Base-by-base conservation (phyloP, 75 land plant species). In the Pinus albicaulis region DNA sequence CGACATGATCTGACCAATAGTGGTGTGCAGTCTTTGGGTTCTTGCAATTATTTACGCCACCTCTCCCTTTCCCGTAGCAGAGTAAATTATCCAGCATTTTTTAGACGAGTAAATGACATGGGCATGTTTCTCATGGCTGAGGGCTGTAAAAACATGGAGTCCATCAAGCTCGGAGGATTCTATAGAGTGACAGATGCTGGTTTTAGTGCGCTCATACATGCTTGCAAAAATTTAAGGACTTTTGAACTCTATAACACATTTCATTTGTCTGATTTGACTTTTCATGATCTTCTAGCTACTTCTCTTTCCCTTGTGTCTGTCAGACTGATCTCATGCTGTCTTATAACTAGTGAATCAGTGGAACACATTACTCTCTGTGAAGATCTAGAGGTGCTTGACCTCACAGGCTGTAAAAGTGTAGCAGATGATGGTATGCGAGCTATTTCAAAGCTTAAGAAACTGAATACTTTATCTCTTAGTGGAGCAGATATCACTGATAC, bases 121-220 rank as follows among this genome's bases (percentile, higher is more conserved):
- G 97, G 91, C 73, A 72, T 94, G n/a, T 76, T 94, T 70, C 59
- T 94, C 2, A 76, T 94, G 73, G 85, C 86, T 16, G 91, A 94
- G 58, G 75, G 79, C 15, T 92, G 88, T 55, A 66, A 79, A 60
- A 61, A 70, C 58, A 81, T 94, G 59, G 86, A 92, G 71, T 83
- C 88, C 25, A 70, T 94, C 17, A 87, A 74, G 77, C 89, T 94
- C 62, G 90, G 91, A 66, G 95, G 97, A n/a, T 92, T 94, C 76
- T 88, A 84, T 68, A 81, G 76, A 76, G 91, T 92, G 26, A 92
- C 95, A 52, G 97, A 94, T 83, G 92, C 92, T 14, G 89, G 97
- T 10, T 92, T 89, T 71, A 72, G 76, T 36, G 78, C 92, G 20
- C 81, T 94, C 76, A 75, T 94, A 13, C 89, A 88, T 38, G 78